Conservation (phyloP, 768 basidiomycete species). For the Amanita pseudoporphyria region DNA sequence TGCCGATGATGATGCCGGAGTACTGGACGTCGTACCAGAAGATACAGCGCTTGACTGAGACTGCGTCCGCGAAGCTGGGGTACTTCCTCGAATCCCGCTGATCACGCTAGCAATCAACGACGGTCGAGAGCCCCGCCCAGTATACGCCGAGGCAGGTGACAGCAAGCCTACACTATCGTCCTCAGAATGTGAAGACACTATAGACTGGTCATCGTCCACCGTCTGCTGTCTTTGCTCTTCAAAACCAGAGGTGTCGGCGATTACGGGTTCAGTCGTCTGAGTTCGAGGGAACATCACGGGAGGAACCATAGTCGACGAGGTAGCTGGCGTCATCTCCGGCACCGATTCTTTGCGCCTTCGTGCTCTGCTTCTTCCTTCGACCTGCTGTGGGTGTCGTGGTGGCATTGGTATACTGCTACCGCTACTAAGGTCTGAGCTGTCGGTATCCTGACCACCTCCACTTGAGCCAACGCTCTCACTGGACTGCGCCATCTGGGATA, state of each 20-base stretch:
- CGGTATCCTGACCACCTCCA: conserved; percentile 15
- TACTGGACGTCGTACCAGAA: conserved; percentile 20
- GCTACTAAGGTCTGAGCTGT: conserved; percentile 10
- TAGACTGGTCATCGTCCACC: conserved; percentile 4
- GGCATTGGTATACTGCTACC: conserved; percentile 33
- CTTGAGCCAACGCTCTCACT: conserved; percentile 36
- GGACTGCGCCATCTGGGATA: conserved; percentile 33
- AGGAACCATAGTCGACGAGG: conserved; percentile 8
- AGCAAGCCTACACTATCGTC: conserved; percentile 41
- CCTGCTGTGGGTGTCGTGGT: conserved; percentile 27
- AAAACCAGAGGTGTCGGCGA: not conserved
- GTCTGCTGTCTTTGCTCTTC: conserved; percentile 1
- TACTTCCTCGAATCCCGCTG: conserved; percentile 15
- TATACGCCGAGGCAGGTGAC: conserved; percentile 14
- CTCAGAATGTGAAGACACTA: conserved; percentile 7
- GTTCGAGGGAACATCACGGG: conserved; percentile 22
- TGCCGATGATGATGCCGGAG: conserved; percentile 31
- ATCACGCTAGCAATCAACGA: conserved; percentile 22
- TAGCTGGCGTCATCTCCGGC: conserved; percentile 19
- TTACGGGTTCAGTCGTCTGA: conserved; percentile 1
- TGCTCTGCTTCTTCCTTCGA: conserved; percentile 14
- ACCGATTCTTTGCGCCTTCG: conserved; percentile 23
- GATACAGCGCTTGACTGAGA: conserved; percentile 23
- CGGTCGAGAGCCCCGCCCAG: conserved; percentile 36
- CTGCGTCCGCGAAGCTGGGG: conserved; percentile 21